phyloP scores from a whole-genome alignment of 257 asterid genomes.

The Leonotis leonurus region DNA sequence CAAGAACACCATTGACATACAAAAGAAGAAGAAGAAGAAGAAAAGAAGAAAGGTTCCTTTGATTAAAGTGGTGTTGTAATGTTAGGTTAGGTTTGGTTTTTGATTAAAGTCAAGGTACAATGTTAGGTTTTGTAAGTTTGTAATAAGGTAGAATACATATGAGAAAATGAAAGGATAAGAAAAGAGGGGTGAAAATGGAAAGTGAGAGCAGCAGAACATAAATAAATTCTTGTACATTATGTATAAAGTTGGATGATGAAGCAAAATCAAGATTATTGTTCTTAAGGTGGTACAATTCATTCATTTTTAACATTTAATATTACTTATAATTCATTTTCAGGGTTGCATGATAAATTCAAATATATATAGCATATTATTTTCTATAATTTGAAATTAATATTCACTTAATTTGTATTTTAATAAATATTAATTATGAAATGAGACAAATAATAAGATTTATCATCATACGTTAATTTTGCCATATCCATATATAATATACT shows the following conservation, averaged over 20 bases:
- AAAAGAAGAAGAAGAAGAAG: neutral
- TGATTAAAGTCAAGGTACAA: constrained; percentile 4
- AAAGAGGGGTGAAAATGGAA: neutral
- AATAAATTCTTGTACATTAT: too few relatives aligned
- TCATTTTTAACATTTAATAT: neutral
- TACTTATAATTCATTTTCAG: too few relatives aligned
- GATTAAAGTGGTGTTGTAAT: constrained; percentile 22
- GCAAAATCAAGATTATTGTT: neutral
- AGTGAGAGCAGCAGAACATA: constrained; percentile 7
- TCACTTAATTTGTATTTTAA: too few relatives aligned
- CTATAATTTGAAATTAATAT: too few relatives aligned
- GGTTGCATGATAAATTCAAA: too few relatives aligned
- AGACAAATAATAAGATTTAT: too few relatives aligned
- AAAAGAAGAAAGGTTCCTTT: neutral
- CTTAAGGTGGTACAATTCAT: too few relatives aligned
- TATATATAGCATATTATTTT: too few relatives aligned
- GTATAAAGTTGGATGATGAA: constrained; percentile 3
- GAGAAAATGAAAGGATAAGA: too few relatives aligned
- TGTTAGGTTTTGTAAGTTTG: neutral
- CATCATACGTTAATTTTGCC: too few relatives aligned
- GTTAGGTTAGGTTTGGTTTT: constrained; percentile 10
- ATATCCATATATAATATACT: too few relatives aligned
- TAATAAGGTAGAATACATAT: neutral
- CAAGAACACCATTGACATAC: neutral
- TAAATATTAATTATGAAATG: too few relatives aligned